These are phyloP conservation scores for Lepidium aucheri DNA, from an alignment of 345 rosid species.

Conservation along the genomic window DNA sequence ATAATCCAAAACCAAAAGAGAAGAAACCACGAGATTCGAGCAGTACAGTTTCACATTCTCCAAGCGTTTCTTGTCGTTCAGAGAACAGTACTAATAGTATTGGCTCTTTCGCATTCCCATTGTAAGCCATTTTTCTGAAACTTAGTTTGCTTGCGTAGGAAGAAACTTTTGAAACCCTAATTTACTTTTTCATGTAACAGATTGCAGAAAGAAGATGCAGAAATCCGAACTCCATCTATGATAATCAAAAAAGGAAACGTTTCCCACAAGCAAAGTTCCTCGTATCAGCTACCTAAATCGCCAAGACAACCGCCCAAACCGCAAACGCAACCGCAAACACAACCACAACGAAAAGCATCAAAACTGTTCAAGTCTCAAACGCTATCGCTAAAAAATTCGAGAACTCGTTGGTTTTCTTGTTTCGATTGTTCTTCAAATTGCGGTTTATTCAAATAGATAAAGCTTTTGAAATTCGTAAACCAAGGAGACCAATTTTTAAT, in stretches of 20 bases:
- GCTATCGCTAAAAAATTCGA: conserved; percentile 14
- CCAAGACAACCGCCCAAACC: background rate
- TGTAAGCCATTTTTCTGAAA: conserved; percentile 33
- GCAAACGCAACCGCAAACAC: background rate
- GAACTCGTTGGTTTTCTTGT: conserved; percentile 42
- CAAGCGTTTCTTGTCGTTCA: conserved; percentile 32
- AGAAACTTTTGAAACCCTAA: conserved; percentile 5
- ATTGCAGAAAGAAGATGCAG: conserved; percentile 26
- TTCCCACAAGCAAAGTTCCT: background rate
- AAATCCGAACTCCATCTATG: conserved; percentile 12
- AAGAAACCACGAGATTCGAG: conserved; percentile 1
- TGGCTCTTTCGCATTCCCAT: conserved; percentile 60
- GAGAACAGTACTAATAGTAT: conserved; percentile 38
- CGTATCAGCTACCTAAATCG: conserved; percentile 14
- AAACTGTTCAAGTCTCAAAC: background rate
- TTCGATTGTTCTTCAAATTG: conserved; percentile 39
- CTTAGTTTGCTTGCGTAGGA: background rate
- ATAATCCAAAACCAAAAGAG: background rate
- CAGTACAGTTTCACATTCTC: conserved; percentile 1
- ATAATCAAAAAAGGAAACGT: background rate
- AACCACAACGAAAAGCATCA: background rate
- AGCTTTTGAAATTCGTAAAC: background rate
- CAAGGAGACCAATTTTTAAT: background rate
- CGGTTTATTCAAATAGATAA: background rate
- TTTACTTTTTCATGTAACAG: conserved; percentile 22